Percentiles rank a stretch among this genome's conserved stretches.
phyloP scores from a whole-genome alignment of 1,139 yeast species.

The Pichia sp. region DNA sequence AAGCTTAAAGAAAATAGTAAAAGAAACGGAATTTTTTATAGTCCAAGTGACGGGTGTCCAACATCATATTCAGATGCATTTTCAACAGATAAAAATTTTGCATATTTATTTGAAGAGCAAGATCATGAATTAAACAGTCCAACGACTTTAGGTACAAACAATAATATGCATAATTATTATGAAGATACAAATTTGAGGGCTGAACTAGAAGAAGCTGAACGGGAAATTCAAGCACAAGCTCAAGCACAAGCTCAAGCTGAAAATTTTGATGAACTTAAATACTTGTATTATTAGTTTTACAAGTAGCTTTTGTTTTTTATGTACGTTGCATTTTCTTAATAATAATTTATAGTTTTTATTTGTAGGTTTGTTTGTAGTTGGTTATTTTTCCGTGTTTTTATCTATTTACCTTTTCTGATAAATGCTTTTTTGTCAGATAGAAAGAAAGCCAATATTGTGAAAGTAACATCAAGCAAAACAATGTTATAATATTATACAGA shows the following conservation, averaged over 20 bases:
- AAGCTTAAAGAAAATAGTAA: background rate
- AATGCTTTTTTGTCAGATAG: background rate
- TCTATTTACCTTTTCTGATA: no score
- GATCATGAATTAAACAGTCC: constrained; percentile 5
- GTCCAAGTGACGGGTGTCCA: constrained; percentile 3
- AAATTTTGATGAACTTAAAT: constrained; percentile 13
- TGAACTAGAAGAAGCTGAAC: constrained; percentile 9
- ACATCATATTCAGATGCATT: constrained; percentile 2
- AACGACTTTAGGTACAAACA: background rate
- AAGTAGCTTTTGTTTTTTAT: background rate
- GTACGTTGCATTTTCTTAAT: background rate
- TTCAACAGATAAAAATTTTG: constrained; percentile 1
- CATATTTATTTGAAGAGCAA: background rate
- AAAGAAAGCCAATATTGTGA: background rate
- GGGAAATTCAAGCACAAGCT: constrained; percentile 5
- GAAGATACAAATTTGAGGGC: constrained; percentile 4
- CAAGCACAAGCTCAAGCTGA: background rate
- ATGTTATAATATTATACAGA: background rate
- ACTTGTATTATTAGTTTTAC: constrained; percentile 10
- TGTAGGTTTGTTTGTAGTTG: no score
- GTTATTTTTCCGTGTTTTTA: background rate
- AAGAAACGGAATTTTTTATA: background rate
- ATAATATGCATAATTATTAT: background rate
- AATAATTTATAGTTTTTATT: no score
- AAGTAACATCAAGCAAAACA: background rate